phyloP scores from a whole-genome alignment of 306 rosid species.

The Fagus sylvatica region DNA sequence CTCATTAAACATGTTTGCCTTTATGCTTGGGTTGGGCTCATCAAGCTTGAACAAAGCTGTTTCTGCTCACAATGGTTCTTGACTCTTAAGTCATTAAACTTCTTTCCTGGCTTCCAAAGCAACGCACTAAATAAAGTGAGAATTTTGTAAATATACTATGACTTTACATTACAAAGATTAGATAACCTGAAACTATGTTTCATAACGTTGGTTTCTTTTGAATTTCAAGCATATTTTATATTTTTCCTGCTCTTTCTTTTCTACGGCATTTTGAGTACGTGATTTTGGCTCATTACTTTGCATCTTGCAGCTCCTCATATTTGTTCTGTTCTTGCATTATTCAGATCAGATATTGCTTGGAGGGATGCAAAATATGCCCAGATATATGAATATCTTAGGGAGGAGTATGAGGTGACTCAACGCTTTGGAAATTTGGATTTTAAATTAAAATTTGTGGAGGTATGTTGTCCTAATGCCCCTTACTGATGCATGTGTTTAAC shows the following conservation, averaged over 20 bases:
- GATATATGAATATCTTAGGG: conserved; percentile 82
- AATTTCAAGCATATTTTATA: not conserved
- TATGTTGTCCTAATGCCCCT: conserved; percentile 17
- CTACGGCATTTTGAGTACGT: conserved; percentile 11
- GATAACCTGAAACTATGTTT: not conserved
- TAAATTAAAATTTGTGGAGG: conserved; percentile 91
- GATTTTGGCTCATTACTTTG: conserved; percentile 14
- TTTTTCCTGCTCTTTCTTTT: not conserved
- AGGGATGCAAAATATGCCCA: conserved; percentile 94
- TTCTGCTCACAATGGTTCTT: not conserved
- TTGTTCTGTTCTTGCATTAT: conserved; percentile 26
- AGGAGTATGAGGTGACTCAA: conserved; percentile 91
- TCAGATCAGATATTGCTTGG: conserved; percentile 98
- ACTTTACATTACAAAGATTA: not conserved
- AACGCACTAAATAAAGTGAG: not conserved
- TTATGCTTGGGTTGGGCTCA: not conserved
- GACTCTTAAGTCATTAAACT: conserved; percentile 5
- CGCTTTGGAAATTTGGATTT: conserved; percentile 91
- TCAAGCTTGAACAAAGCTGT: not conserved
- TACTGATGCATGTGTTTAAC: not conserved
- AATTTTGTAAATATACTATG: not conserved
- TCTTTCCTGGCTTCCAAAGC: conserved; percentile 12
- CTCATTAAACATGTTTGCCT: not conserved
- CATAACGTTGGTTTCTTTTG: not conserved
- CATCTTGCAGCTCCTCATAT: conserved; percentile 11